A percentile compares a stretch with the other conserved stretches of the same genome.
These are phyloP conservation scores for Dillenia suffruticosa DNA, from an alignment of 164 flowering plant genomes.

Conservation along the genomic window DNA sequence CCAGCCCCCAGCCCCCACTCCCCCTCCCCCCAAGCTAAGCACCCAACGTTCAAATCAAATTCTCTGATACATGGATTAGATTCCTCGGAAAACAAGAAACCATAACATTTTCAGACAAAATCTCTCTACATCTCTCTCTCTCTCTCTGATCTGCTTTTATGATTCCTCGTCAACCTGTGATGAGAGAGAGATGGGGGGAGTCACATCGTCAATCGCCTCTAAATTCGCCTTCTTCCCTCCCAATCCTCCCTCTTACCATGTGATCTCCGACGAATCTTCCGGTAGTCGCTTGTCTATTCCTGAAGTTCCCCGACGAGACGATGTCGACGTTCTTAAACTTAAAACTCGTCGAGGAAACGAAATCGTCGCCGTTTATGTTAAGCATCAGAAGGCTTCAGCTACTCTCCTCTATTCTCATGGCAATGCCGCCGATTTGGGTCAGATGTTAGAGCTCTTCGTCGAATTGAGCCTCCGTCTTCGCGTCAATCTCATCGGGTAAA, in stretches of 20 bases:
- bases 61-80: too few species aligned
- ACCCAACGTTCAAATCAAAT: too few species aligned
- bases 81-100: too few species aligned
- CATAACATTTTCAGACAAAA: too few species aligned
- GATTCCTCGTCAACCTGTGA: conserved; percentile 7
- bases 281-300: conserved; percentile 36
- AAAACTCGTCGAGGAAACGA: conserved; percentile 66
- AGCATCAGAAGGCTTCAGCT: conserved; percentile 52
- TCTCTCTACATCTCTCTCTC: too few species aligned
- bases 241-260: conserved; percentile 67
- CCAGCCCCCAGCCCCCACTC: too few species aligned
- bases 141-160: conserved; percentile 1
- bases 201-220: conserved; percentile 75
- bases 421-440: conserved; percentile 92
- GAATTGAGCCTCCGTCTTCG: conserved; percentile 66
- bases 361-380: conserved; percentile 61
- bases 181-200: conserved; percentile 46
- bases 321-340: conserved; percentile 63
- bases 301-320: conserved; percentile 52
- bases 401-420: conserved; percentile 87
- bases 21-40: too few species aligned
- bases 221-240: conserved; percentile 93
- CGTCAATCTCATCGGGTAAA: conserved; percentile 74
- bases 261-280: conserved; percentile 33
- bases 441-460: conserved; percentile 75